Evolutionary conservation across 2,329 filamentous ascomycete genomes (phyloP), one percentile per base, ranked within the genome.

Genomic region (Simplicillium aogashimaense): DNA sequence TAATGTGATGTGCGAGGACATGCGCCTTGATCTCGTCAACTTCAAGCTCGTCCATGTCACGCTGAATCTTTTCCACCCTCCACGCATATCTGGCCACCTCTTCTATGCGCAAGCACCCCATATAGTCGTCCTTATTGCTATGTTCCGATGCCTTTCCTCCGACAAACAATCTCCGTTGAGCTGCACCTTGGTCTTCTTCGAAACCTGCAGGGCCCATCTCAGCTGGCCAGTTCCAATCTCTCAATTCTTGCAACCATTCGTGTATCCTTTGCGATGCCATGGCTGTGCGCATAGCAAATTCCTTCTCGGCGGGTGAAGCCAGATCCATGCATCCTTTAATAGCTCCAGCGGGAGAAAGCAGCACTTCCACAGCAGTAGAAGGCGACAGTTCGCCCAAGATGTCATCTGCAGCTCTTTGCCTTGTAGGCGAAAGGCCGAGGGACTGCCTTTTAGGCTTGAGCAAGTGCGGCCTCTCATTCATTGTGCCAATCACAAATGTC

Each of bases 11-110:
- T 59, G 83, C 80, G 46, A 95, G 66, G 49, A 95, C 84, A 54
- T 90, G 85, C 35, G 75, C 78, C 65, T 98, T 97, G 56, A 98
- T 80, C 47, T 94, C 87, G 53, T 97, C 86, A 31, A 94, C 68
- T 40, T 85, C 76, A 38, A 92, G 66, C 31, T 75, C 71, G 41
- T 84, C 76, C 64, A 92, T 66, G 42, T 80, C 78, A 35, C 71
- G 67, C 12, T 68, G 71, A 43, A 97, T 94, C 47, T 84, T 76
- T 39, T 85, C 81, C 11, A 94, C 69, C 31, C 89, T 77, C 42
- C 60, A 64, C 52, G 92, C 84, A 57, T 92, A 89, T 37, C 66
- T 64, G 36, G 72, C 61, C 2, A 94, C 77, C 30, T 83, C 70
- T 13, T 67, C 59, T 3, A 73, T 72, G 1, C 76, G 74, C 29